Percentiles rank a stretch among this genome's conserved stretches.
phyloP scores from a whole-genome alignment of 768 basidiomycete genomes.

The Auriculariales sp. region DNA sequence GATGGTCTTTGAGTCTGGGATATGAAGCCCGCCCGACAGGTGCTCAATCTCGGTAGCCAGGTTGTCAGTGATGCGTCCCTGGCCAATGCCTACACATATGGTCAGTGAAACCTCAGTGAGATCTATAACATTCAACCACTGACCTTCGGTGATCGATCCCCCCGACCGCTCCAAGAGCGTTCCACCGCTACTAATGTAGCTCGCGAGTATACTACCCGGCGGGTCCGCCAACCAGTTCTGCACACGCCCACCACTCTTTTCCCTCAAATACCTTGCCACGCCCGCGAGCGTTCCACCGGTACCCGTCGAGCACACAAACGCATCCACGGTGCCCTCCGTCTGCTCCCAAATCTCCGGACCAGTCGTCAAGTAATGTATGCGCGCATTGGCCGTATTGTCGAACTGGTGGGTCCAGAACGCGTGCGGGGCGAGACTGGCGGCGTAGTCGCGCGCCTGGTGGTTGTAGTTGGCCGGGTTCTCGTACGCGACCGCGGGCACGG shows the following conservation, averaged over 20 bases:
- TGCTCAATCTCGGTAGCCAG: constrained; percentile 67
- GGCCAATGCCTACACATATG: constrained; percentile 65
- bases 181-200: constrained; percentile 69
- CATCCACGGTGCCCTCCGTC: constrained; percentile 63
- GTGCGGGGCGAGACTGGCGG: constrained; percentile 48
- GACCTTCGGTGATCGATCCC: constrained; percentile 89
- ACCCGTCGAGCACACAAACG: constrained; percentile 88
- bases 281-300: constrained; percentile 96
- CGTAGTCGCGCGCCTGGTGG: constrained; percentile 88
- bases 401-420: constrained; percentile 98
- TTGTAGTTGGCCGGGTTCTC: constrained; percentile 96
- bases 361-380: constrained; percentile 77
- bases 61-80: constrained; percentile 90
- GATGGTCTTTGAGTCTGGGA: constrained; percentile 82
- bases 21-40: constrained; percentile 69
- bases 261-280: constrained; percentile 67
- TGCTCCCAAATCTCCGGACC: constrained; percentile 97
- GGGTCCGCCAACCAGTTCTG: constrained; percentile 95
- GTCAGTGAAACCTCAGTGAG: constrained; percentile 2
- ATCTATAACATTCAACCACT: constrained; percentile 5
- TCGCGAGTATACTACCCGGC: constrained; percentile 82
- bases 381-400: constrained; percentile 86
- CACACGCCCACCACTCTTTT: constrained; percentile 60
- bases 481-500: constrained; percentile 92
- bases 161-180: constrained; percentile 62